These are phyloP conservation scores for Neocatenulostroma microsporum DNA, from an alignment of 2,329 filamentous ascomycete species.

Conservation along the genomic window DNA sequence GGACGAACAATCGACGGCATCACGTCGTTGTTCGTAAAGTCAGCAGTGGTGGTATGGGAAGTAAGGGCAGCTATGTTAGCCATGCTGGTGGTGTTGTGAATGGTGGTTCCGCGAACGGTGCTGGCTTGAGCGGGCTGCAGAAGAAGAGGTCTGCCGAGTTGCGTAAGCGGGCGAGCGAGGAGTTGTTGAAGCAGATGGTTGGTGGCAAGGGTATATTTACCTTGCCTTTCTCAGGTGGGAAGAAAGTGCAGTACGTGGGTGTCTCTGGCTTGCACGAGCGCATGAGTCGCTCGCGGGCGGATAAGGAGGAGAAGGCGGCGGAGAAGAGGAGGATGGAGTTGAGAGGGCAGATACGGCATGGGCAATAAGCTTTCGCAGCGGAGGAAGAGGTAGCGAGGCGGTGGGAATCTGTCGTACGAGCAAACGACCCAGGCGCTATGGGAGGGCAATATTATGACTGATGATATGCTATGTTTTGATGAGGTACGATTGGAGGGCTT, in stretches of 20 bases:
- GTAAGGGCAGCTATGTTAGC: constrained; percentile 3
- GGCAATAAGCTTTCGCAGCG: neutral
- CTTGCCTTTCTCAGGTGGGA: constrained; percentile 37
- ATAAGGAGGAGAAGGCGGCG: constrained; percentile 38
- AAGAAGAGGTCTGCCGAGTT: constrained; percentile 7
- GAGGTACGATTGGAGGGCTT: too few relatives aligned
- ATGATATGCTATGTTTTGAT: too few relatives aligned
- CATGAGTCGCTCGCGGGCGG: constrained; percentile 36
- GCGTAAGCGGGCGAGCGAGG: constrained; percentile 14
- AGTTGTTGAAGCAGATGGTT: constrained; percentile 14
- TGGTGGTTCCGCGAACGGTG: too few relatives aligned
- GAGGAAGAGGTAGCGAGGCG: too few relatives aligned
- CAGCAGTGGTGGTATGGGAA: constrained; percentile 6
- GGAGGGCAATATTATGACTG: too few relatives aligned
- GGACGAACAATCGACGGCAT: constrained; percentile 36
- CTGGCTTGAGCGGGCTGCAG: too few relatives aligned
- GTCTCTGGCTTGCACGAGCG: constrained; percentile 40
- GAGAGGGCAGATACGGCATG: constrained; percentile 44
- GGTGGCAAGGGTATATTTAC: constrained; percentile 19
- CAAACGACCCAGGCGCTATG: too few relatives aligned
- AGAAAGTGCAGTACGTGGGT: constrained; percentile 32
- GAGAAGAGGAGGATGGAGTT: constrained; percentile 48
- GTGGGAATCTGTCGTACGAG: too few relatives aligned
- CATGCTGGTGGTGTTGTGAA: constrained; percentile 16
- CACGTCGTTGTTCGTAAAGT: constrained; percentile 26